Evolutionary conservation across 139 green algal species (phyloP).

Genomic region (Picochlorum costavermella): DNA sequence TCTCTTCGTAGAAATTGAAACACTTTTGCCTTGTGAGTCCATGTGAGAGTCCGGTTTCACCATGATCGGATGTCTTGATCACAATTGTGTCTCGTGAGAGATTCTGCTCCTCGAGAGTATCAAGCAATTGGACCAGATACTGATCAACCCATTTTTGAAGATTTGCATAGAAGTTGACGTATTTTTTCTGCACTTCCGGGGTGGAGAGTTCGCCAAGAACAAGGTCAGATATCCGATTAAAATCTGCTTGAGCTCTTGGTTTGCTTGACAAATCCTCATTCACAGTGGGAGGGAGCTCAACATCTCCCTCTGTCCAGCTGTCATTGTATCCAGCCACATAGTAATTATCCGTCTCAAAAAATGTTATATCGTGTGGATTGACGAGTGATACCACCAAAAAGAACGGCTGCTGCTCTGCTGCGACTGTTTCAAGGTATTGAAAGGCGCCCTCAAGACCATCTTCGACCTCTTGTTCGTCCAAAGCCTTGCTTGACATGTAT

Average conservation of each 20-base stretch:
- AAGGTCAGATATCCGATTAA: neutral
- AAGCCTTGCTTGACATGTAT: conserved; percentile 6
- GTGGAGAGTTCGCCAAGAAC: neutral
- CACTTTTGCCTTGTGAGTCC: conserved; percentile 13
- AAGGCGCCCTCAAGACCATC: conserved; percentile 11
- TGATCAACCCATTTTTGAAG: too few relatives aligned
- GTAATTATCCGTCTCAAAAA: conserved; percentile 2
- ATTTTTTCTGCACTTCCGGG: neutral
- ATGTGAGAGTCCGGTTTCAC: neutral
- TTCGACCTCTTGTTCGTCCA: neutral
- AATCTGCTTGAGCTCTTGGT: conserved; percentile 9
- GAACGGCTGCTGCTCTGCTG: conserved; percentile 5
- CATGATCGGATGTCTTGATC: too few relatives aligned
- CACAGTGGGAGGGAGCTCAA: conserved; percentile 6
- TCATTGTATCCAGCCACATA: conserved; percentile 3
- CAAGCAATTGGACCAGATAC: too few relatives aligned
- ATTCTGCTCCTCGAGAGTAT: too few relatives aligned
- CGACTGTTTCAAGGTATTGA: conserved; percentile 5
- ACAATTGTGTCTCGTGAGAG: too few relatives aligned
- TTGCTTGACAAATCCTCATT: conserved; percentile 14
- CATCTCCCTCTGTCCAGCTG: neutral
- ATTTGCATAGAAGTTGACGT: neutral
- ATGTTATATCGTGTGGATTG: conserved; percentile 22
- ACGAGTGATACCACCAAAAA: conserved; percentile 22
- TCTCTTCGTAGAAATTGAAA: conserved; percentile 19